These are phyloP conservation scores for Candida parachauliodes DNA, from an alignment of 805 yeast species.

Conservation along the genomic window DNA sequence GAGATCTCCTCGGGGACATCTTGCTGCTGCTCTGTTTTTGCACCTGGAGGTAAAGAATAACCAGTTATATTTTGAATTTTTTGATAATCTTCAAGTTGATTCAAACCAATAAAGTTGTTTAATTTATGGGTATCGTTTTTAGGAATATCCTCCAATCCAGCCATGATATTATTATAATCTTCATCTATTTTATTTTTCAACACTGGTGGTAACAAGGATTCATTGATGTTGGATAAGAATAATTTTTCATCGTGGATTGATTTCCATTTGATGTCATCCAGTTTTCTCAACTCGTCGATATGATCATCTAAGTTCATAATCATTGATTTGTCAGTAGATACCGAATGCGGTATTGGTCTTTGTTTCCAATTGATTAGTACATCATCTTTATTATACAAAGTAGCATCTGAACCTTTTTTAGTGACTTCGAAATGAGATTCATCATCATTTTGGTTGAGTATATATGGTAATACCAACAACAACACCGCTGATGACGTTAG, in stretches of 20 bases:
- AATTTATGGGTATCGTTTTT: not conserved
- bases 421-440: not conserved
- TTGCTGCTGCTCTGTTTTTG: conserved; percentile 25
- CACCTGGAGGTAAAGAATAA: not conserved
- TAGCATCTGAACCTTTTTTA: conserved; percentile 4
- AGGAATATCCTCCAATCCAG: conserved; percentile 21
- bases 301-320: conserved; percentile 1
- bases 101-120: not conserved
- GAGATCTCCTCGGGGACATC: not conserved
- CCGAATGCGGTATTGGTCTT: not conserved
- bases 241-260: conserved; percentile 27
- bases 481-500: conserved; percentile 9
- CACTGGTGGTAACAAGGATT: conserved; percentile 31
- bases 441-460: not conserved
- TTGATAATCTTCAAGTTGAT: conserved; percentile 1
- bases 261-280: conserved; percentile 18
- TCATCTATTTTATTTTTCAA: conserved; percentile 23
- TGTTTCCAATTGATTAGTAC: conserved; percentile 1
- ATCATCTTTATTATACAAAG: conserved; percentile 4
- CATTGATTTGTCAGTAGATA: not conserved
- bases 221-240: conserved; percentile 26
- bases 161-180: conserved; percentile 16
- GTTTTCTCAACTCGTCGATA: conserved; percentile 13
- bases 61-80: conserved; percentile 4
- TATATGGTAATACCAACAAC: conserved; percentile 1